Evolutionary conservation across 2,329 filamentous ascomycete genomes (phyloP).

Genomic region (Fusarium hostae): DNA sequence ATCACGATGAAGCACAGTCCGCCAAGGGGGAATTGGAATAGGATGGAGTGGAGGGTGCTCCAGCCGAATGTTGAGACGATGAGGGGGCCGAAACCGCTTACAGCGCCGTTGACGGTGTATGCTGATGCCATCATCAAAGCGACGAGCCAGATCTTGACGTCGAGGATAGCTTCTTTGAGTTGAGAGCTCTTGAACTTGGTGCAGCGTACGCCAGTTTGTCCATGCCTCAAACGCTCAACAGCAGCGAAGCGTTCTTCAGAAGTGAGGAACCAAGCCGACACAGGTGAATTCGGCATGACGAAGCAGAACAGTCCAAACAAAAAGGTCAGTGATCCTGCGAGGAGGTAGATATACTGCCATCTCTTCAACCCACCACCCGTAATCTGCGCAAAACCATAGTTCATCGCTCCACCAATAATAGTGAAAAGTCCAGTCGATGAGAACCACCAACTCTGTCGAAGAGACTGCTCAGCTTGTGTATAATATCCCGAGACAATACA

Average conservation of each 20-base stretch:
- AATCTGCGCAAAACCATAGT: constrained; percentile 76
- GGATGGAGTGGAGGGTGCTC: constrained; percentile 70
- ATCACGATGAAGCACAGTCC: constrained; percentile 75
- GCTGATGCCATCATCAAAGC: constrained; percentile 76
- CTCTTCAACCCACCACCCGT: constrained; percentile 61
- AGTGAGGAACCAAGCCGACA: constrained; percentile 75
- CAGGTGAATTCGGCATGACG: constrained; percentile 71
- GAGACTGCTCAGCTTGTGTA: constrained; percentile 71
- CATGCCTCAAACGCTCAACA: constrained; percentile 69
- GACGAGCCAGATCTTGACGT: constrained; percentile 72
- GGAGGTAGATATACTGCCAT: constrained; percentile 79
- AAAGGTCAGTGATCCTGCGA: constrained; percentile 72
- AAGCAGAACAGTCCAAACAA: constrained; percentile 74
- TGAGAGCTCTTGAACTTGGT: constrained; percentile 69
- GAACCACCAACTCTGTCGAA: constrained; percentile 76
- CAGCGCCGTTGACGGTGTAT: constrained; percentile 77
- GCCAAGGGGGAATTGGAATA: constrained; percentile 80
- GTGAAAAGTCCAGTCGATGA: constrained; percentile 68
- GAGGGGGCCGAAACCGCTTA: constrained; percentile 75
- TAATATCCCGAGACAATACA: constrained; percentile 71
- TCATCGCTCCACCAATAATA: constrained; percentile 70
- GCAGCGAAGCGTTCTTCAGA: constrained; percentile 71
- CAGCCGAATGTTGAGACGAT: constrained; percentile 79
- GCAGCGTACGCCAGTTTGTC: constrained; percentile 72
- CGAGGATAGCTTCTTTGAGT: constrained; percentile 66